These are phyloP conservation scores for Schizopora paradoxa DNA, from an alignment of 1,284 basidiomycete genomes.

Conservation along the genomic window DNA sequence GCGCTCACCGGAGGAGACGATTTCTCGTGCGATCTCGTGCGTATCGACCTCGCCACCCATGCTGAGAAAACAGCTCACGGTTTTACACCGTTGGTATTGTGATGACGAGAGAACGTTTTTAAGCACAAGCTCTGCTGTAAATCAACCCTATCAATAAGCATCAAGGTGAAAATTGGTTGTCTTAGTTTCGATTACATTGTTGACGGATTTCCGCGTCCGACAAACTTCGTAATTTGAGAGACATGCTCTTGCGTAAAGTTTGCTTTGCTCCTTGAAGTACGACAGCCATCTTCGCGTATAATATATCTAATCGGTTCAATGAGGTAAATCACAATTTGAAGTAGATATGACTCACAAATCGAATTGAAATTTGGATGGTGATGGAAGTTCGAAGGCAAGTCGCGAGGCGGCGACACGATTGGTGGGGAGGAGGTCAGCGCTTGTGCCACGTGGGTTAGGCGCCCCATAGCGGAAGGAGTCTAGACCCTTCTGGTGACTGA, in stretches of 20 bases:
- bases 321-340: too few species aligned
- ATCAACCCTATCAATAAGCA: conserved; percentile 3
- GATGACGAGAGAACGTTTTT: conserved; percentile 42
- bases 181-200: conserved; percentile 45
- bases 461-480: too few species aligned
- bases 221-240: conserved; percentile 38
- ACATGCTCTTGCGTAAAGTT: conserved; percentile 45
- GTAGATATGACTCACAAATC: too few species aligned
- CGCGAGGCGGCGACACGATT: too few species aligned
- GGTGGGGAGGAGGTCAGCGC: too few species aligned
- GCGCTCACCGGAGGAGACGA: conserved; percentile 41
- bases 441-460: too few species aligned
- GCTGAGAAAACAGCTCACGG: conserved; percentile 69
- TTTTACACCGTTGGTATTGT: conserved; percentile 43
- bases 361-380: too few species aligned
- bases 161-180: conserved; percentile 10
- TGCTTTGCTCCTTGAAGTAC: conserved; percentile 47
- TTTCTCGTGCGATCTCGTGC: conserved; percentile 39
- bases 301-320: too few species aligned
- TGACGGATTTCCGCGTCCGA: conserved; percentile 41
- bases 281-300: too few species aligned
- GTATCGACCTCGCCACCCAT: conserved; percentile 72
- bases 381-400: too few species aligned
- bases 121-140: conserved; percentile 49
- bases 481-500: too few species aligned